These are phyloP conservation scores for Ascochyta rabiei DNA, from an alignment of 2,329 filamentous ascomycete species.

Conservation along the genomic window DNA sequence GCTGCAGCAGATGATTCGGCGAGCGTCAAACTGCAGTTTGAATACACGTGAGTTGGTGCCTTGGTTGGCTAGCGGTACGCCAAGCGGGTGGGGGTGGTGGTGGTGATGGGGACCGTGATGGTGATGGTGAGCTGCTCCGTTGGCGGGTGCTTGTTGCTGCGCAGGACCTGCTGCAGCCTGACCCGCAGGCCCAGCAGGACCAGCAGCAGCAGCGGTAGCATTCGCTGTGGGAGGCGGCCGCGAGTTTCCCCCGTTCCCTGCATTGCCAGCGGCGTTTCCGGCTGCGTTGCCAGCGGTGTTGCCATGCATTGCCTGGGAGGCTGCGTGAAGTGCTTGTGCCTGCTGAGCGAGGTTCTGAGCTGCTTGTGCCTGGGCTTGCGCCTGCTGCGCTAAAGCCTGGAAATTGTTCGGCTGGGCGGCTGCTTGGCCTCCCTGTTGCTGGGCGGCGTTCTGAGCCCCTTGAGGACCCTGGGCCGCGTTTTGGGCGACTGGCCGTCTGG, in stretches of 20 bases:
- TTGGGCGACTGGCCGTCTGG: constrained; percentile 36
- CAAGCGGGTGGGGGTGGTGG: constrained; percentile 38
- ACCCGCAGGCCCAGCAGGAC: constrained; percentile 2
- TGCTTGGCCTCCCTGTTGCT: constrained; percentile 24
- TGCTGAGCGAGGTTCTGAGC: constrained; percentile 44
- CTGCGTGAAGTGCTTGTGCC: constrained; percentile 43
- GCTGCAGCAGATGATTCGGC: constrained; percentile 91
- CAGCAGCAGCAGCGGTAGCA: constrained; percentile 6
- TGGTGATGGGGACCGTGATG: constrained; percentile 40
- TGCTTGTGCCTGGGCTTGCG: constrained; percentile 46
- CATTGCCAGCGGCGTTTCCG: constrained; percentile 17
- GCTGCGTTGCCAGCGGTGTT: constrained; percentile 21
- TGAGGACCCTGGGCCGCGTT: constrained; percentile 25
- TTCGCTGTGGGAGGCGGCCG: constrained; percentile 7
- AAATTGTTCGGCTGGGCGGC: constrained; percentile 30
- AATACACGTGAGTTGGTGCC: constrained; percentile 72
- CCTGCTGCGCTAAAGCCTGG: constrained; percentile 44
- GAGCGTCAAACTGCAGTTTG: constrained; percentile 94
- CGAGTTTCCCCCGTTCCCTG: constrained; percentile 13
- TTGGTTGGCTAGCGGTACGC: constrained; percentile 37
- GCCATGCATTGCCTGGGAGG: constrained; percentile 37
- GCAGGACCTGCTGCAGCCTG: constrained; percentile 17
- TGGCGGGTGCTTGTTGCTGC: constrained; percentile 23
- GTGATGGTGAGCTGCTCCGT: constrained; percentile 29
- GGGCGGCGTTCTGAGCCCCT: constrained; percentile 13